Percentiles rank a stretch among this genome's conserved stretches.
Evolutionary conservation across 2,329 filamentous ascomycete genomes (phyloP).

Genomic region (Neonectria punicea): DNA sequence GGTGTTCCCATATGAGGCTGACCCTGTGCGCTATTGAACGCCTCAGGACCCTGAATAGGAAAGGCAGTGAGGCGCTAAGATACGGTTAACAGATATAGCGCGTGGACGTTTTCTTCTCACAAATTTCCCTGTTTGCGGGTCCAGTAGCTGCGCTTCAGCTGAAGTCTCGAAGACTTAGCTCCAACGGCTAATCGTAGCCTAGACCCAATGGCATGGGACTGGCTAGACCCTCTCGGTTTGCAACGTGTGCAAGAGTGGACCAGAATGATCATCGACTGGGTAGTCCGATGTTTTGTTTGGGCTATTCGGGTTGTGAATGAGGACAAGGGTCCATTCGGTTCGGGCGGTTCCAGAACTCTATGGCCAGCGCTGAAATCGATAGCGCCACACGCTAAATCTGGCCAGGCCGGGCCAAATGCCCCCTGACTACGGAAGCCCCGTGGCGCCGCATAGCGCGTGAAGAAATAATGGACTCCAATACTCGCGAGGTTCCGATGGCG

Average conservation of each 20-base stretch:
- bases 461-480: background rate
- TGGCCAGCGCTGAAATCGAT: slow-evolving; percentile 6
- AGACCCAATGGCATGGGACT: background rate
- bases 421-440: slow-evolving; percentile 3
- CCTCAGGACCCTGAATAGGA: background rate
- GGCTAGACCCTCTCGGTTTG: background rate
- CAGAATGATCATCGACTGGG: background rate
- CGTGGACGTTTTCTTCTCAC: background rate
- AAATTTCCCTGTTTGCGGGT: background rate
- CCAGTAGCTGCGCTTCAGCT: background rate
- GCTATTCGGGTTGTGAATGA: background rate
- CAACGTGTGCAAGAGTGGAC: background rate
- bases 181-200: background rate
- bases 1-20: background rate
- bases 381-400: slow-evolving; percentile 5
- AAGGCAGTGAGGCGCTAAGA: background rate
- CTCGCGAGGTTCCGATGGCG: background rate
- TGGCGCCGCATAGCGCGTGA: background rate
- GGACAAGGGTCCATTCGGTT: background rate
- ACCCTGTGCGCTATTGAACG: slow-evolving; percentile 22
- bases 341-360: slow-evolving; percentile 5
- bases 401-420: background rate
- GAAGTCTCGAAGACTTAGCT: background rate
- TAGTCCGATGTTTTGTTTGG: background rate
- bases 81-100: background rate